Evolutionary conservation across 192 early-diverging fungal genomes (phyloP).

Genomic region (Coemansia asiatica): DNA sequence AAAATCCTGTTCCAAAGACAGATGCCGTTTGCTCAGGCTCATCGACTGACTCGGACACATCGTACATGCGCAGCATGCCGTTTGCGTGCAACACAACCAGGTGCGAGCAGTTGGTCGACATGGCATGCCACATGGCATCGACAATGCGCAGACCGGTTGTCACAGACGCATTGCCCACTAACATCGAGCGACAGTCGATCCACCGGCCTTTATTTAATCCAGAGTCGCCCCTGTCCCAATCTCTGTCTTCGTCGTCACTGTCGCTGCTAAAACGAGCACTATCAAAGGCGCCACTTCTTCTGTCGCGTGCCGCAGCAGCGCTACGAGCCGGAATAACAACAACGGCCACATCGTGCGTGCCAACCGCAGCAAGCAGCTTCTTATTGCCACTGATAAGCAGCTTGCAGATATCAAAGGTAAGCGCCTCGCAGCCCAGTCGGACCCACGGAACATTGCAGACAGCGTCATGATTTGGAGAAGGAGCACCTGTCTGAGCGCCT

Average conservation of each 20-base stretch:
- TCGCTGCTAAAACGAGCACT: slow-evolving; percentile 28
- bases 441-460: slow-evolving; percentile 41
- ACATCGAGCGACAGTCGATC: slow-evolving; percentile 44
- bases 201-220: slow-evolving; percentile 12
- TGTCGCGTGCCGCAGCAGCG: slow-evolving; percentile 18
- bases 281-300: slow-evolving; percentile 32
- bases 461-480: slow-evolving; percentile 22
- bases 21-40: slow-evolving; percentile 64
- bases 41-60: slow-evolving; percentile 62
- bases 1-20: slow-evolving; percentile 35
- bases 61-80: slow-evolving; percentile 68
- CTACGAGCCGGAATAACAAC: slow-evolving; percentile 59
- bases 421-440: slow-evolving; percentile 39
- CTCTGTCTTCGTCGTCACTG: background rate
- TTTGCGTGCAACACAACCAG: slow-evolving; percentile 69
- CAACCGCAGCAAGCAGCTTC: slow-evolving; percentile 62
- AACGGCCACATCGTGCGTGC: slow-evolving; percentile 59
- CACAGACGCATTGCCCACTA: slow-evolving; percentile 16
- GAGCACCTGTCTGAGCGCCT: slow-evolving; percentile 13
- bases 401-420: slow-evolving; percentile 60
- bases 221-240: background rate
- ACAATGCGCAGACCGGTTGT: slow-evolving; percentile 48
- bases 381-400: slow-evolving; percentile 60
- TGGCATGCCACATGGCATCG: slow-evolving; percentile 79
- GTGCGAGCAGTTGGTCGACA: slow-evolving; percentile 69